Base-by-base conservation (phyloP, 371 early-diverging fungal genomes). In the Lichtheimia ramosa region DNA sequence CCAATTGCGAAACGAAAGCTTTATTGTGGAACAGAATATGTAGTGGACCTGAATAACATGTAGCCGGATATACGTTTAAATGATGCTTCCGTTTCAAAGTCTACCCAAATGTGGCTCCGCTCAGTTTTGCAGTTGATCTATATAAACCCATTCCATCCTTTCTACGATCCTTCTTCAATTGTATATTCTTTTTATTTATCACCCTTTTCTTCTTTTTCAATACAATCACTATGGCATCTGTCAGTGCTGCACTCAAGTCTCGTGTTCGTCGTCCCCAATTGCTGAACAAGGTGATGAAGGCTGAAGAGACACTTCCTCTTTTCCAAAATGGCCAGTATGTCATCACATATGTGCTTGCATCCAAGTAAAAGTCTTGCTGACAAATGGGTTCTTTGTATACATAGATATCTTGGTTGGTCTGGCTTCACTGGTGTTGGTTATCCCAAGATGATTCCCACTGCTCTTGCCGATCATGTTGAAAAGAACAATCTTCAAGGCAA, bases 381-480 rank as follows among this genome's bases (percentile, higher is more conserved):
- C 34, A 34, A 34, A 34, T 16, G 27, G 40, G n/a, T n/a, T n/a
- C n/a, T n/a, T n/a, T 51, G 49, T 20, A 43, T 43, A 7, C 15
- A 46, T 58, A 79, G 72, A 52, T 73, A 76, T 54, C 64, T 77
- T 52, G 72, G 71, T n/a, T 81, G 78, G 82, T 81, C 79, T 42
- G 77, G 79, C 10, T 79, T 79, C 41, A 81, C 79, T 27, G 82
- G 82, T 54, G 82, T 82, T 53, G 82, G 82, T 8, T 82, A 82
- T 54, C 82, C 82, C 28, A 82, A 82, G 51, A 68, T 79, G 71
- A 74, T 77, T 50, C 82, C 82, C 49, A 52, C 70, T 18, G 78
- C 79, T 3, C 59, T 82, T 40, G 82, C 82, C 27, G 73, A 82
- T 23, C 71, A 82, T 56, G 82, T 82, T 21, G 82, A 82, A 70